phyloP scores from a whole-genome alignment of 2,329 filamentous ascomycete genomes.

The Alternaria sp. region DNA sequence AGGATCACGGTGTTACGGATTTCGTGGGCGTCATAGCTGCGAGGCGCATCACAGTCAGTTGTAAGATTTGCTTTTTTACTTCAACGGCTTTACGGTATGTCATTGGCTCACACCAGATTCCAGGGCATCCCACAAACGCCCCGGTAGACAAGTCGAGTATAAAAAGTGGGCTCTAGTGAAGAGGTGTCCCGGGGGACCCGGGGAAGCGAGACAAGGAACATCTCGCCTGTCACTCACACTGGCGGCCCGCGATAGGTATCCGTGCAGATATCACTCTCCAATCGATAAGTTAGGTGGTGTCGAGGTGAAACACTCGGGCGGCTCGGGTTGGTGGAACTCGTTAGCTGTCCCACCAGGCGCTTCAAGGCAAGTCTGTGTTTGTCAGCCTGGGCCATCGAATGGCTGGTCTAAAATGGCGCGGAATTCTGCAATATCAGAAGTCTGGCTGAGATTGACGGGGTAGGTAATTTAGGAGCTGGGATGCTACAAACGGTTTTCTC shows the following conservation, averaged over 20 bases:
- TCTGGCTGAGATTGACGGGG: slow-evolving; percentile 4
- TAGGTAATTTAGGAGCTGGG: not conserved
- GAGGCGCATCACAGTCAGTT: not conserved
- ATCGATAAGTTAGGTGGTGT: slow-evolving; percentile 22
- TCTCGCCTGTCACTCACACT: slow-evolving; percentile 15
- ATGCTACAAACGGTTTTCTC: not conserved
- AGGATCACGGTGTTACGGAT: not conserved
- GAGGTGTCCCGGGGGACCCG: not conserved
- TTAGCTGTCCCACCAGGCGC: slow-evolving; percentile 23
- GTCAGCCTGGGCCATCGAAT: slow-evolving; percentile 9
- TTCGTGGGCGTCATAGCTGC: not conserved
- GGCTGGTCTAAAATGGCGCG: slow-evolving; percentile 8
- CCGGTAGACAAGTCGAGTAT: not conserved
- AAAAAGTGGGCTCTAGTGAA: not conserved
- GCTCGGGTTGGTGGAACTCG: slow-evolving; percentile 8
- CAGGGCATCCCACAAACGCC: not conserved
- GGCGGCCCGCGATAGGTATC: slow-evolving; percentile 22
- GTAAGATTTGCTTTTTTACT: not conserved
- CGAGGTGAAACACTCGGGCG: slow-evolving; percentile 29
- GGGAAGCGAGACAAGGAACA: slow-evolving; percentile 15
- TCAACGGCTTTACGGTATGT: not conserved
- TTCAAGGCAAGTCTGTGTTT: slow-evolving; percentile 21
- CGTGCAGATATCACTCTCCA: slow-evolving; percentile 20
- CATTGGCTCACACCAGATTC: slow-evolving; percentile 2
- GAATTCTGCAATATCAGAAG: slow-evolving; percentile 1